These are phyloP conservation scores for Aspergillus niger DNA, from an alignment of 2,329 filamentous ascomycete species.

Conservation along the genomic window DNA sequence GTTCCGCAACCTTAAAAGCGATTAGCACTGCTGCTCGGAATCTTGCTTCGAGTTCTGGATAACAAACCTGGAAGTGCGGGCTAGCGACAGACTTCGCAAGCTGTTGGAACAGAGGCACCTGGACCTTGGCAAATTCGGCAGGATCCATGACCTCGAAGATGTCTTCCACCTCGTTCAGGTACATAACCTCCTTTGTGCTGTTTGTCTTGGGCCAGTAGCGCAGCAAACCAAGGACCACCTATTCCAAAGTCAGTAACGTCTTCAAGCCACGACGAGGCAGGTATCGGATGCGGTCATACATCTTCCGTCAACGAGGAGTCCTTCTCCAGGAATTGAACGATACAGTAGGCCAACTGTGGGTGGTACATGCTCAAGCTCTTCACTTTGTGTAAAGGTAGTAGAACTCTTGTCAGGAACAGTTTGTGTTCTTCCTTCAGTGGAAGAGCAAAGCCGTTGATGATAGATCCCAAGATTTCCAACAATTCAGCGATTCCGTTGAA, in stretches of 20 bases:
- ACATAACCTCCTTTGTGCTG: slow-evolving; percentile 99
- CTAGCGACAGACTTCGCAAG: slow-evolving; percentile 97
- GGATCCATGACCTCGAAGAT: slow-evolving; percentile 99
- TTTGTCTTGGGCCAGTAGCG: slow-evolving; percentile 99
- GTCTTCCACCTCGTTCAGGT: slow-evolving; percentile 97
- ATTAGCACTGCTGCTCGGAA: slow-evolving; percentile 14
- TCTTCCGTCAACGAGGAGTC: slow-evolving; percentile 97
- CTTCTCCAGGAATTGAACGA: slow-evolving; percentile 98
- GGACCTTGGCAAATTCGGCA: slow-evolving; percentile 96
- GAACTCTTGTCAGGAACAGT: slow-evolving; percentile 88
- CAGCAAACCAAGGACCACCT: slow-evolving; percentile 91
- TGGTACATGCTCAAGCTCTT: slow-evolving; percentile 99
- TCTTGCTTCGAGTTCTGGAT: background rate
- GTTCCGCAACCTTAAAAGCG: slow-evolving; percentile 74
- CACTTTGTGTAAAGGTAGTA: slow-evolving; percentile 94
- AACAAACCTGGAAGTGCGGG: slow-evolving; percentile 82
- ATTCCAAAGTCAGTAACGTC: slow-evolving; percentile 16
- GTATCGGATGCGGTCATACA: slow-evolving; percentile 53
- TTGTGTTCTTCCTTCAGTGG: slow-evolving; percentile 99
- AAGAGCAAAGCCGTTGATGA: slow-evolving; percentile 97
- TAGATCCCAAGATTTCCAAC: slow-evolving; percentile 93
- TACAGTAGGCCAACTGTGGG: slow-evolving; percentile 96
- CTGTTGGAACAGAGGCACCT: slow-evolving; percentile 96
- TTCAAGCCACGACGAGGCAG: background rate
- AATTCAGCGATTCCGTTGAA: slow-evolving; percentile 98